Conservation (phyloP, 2,329 filamentous ascomycete species). For the Exophiala sp. region DNA sequence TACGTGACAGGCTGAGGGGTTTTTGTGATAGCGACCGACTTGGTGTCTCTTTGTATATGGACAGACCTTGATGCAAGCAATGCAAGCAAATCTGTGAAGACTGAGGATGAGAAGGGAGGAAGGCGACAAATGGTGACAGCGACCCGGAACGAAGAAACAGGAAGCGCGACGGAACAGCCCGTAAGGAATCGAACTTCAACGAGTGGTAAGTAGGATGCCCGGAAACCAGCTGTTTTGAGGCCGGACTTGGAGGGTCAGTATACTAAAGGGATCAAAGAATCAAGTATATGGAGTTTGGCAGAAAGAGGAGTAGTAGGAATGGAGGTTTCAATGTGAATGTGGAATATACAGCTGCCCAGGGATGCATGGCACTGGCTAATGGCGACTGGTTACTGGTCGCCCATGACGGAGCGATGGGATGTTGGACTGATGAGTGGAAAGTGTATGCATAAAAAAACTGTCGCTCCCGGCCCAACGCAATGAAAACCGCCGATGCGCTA, state of each 20-base stretch:
- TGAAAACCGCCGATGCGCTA: conserved; percentile 6
- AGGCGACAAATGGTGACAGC: neutral
- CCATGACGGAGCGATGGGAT: too few relatives aligned
- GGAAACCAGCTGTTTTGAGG: too few relatives aligned
- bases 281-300: too few relatives aligned
- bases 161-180: neutral
- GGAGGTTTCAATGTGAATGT: too few relatives aligned
- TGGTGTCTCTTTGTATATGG: neutral
- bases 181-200: neutral
- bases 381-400: too few relatives aligned
- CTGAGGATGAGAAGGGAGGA: neutral
- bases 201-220: neutral
- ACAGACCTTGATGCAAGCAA: too few relatives aligned
- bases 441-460: neutral
- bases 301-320: too few relatives aligned
- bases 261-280: too few relatives aligned
- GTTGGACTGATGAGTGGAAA: neutral
- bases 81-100: too few relatives aligned
- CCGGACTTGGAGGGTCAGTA: too few relatives aligned
- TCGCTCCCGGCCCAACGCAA: conserved; percentile 6
- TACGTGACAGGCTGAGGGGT: neutral
- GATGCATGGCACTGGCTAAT: too few relatives aligned
- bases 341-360: too few relatives aligned
- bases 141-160: neutral
- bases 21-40: neutral